phyloP scores from a whole-genome alignment of 352 stramenopile species.

The Pythium angustatum region DNA sequence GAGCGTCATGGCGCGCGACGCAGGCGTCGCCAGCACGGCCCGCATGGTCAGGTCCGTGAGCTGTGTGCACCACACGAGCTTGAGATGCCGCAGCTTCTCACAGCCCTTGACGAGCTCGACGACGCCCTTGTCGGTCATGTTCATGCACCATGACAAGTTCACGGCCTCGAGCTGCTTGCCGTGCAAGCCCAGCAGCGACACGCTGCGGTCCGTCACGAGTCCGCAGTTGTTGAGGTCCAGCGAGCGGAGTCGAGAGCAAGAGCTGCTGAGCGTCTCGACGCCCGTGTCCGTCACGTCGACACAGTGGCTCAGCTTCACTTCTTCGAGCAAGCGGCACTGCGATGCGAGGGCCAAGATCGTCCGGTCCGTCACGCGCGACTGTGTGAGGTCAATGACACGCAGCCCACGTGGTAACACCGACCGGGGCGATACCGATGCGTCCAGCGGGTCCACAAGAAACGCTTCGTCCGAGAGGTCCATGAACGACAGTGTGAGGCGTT shows the following conservation, averaged over 20 bases:
- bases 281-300: conserved; percentile 78
- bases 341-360: conserved; percentile 62
- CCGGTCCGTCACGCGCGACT: conserved; percentile 71
- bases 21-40: conserved; percentile 39
- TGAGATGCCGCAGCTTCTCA: conserved; percentile 56
- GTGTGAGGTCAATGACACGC: conserved; percentile 65
- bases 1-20: conserved; percentile 37
- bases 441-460: conserved; percentile 34
- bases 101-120: conserved; percentile 67
- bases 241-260: conserved; percentile 49
- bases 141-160: conserved; percentile 88
- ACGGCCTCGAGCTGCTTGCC: conserved; percentile 60
- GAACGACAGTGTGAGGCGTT: conserved; percentile 82
- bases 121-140: conserved; percentile 86
- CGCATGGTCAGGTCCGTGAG: conserved; percentile 70
- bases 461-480: conserved; percentile 76
- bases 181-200: conserved; percentile 51
- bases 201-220: conserved; percentile 74
- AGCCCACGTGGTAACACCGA: conserved; percentile 43
- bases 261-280: conserved; percentile 58
- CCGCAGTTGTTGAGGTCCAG: conserved; percentile 83
- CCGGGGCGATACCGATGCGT: conserved; percentile 10
- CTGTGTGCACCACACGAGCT: conserved; percentile 84
- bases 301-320: conserved; percentile 76
- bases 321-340: conserved; percentile 64